phyloP scores from a whole-genome alignment of 2,329 filamentous ascomycete genomes.

The Chaetomium sp. region DNA sequence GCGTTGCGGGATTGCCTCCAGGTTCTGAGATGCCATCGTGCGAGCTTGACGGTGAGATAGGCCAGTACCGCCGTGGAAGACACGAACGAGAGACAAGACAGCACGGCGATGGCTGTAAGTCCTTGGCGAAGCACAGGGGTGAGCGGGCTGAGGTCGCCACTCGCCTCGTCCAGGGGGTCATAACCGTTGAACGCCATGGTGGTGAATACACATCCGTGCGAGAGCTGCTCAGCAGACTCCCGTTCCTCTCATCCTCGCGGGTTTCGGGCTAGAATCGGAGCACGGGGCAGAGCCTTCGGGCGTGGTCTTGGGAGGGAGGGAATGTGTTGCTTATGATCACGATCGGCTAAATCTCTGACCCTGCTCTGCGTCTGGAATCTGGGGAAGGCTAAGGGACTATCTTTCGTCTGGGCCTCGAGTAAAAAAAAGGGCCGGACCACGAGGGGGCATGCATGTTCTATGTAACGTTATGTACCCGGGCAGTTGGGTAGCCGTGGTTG shows the following conservation, averaged over 20 bases:
- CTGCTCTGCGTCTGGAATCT: background rate
- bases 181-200: constrained; percentile 20
- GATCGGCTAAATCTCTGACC: constrained; percentile 11
- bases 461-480: background rate
- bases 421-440: background rate
- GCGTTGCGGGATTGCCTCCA: constrained; percentile 11
- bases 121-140: constrained; percentile 33
- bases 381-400: constrained; percentile 2
- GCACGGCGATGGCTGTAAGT: constrained; percentile 32
- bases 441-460: background rate
- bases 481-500: background rate
- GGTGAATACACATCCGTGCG: background rate
- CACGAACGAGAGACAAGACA: constrained; percentile 36
- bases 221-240: constrained; percentile 19
- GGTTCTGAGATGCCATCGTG: constrained; percentile 35
- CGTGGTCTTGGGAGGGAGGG: background rate
- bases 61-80: constrained; percentile 32
- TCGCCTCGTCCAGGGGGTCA: constrained; percentile 18
- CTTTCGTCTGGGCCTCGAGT: background rate
- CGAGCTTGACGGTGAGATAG: constrained; percentile 39
- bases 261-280: background rate
- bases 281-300: background rate
- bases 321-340: background rate
- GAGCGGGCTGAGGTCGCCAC: constrained; percentile 32
- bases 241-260: constrained; percentile 8